Evolutionary conservation across 2,329 filamentous ascomycete species (phyloP), one percentile per base, ranked within the genome.

Genomic region (Didymella glomerata): DNA sequence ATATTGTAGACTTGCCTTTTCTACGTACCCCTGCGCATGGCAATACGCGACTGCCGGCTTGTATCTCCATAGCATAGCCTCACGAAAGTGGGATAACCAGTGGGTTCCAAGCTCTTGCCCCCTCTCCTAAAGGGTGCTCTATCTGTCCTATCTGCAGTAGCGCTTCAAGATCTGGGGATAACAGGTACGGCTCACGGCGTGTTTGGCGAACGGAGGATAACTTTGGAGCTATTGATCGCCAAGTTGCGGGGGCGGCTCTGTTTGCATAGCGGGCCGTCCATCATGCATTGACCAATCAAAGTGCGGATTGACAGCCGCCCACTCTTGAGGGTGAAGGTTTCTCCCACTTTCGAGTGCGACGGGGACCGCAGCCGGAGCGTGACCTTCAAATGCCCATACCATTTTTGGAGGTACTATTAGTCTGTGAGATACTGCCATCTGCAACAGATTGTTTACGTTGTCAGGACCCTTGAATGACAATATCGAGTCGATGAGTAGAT

Each of bases 51-150:
- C 25, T 41, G 4, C 48, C 24, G 34, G 38, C 36, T 13, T 32
- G 6, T 6, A n/a, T 28, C 5, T 20, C 25, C 20, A 34, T 27
- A 10, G 44, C 54, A 42, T 41, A 25, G 14, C 36, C 52, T 62
- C 28, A 40, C 61, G 51, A 53, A 54, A 63, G 61, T 61, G 61
- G 61, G 57, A 53, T 54, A 16, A 24, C 28, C 45, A 57, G 28
- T 28, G 40, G 11, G 22, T 52, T 54, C 20, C 28, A 34, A 28
- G 22, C 24, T 14, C 16, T 54, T 18, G 55, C 47, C 10, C 54
- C 60, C 60, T 62, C 62, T 60, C 14, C 34, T 38, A 11, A 24
- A 44, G 30, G 14, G 30, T 24, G 45, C 47, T 32, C 53, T 62
- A 55, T 64, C 62, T 62, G 49, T 28, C 24, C 51, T 62, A 62